Evolutionary conservation across 225 moss, liverwort and hornwort species (phyloP).

Genomic region (Marchantia polymorpha): DNA sequence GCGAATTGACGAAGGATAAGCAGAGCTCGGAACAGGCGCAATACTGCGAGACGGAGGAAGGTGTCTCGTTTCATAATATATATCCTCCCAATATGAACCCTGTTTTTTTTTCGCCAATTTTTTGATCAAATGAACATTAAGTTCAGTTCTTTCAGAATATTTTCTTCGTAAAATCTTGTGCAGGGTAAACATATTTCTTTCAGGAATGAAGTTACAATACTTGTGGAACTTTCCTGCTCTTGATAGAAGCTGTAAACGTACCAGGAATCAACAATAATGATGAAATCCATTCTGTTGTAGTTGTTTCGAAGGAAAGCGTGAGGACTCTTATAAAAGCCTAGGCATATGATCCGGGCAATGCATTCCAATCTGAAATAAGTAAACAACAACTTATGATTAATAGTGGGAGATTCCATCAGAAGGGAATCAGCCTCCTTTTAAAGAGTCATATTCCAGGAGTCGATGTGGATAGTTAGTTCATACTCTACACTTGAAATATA

Average conservation of each 20-base stretch:
- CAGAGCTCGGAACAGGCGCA: constrained; percentile 66
- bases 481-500: too few species aligned
- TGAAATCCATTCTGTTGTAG: constrained; percentile 73
- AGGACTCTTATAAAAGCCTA: constrained; percentile 64
- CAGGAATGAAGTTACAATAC: not conserved
- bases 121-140: not conserved
- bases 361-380: constrained; percentile 48
- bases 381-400: not conserved
- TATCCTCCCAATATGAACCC: constrained; percentile 66
- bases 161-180: too few species aligned
- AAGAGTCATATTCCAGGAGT: too few species aligned
- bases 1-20: constrained; percentile 52
- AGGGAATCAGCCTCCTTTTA: too few species aligned
- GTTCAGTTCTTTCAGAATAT: not conserved
- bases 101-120: constrained; percentile 7
- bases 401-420: too few species aligned
- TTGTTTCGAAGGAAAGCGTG: constrained; percentile 50
- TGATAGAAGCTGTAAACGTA: constrained; percentile 18
- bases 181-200: not conserved
- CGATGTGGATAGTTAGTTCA: too few species aligned
- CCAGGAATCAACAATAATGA: constrained; percentile 87
- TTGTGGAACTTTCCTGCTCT: not conserved
- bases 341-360: constrained; percentile 46
- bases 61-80: constrained; percentile 31
- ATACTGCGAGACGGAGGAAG: constrained; percentile 58